These are phyloP conservation scores for Powellomyces hirtus DNA, from an alignment of 192 early-diverging fungal genomes.

Conservation along the genomic window DNA sequence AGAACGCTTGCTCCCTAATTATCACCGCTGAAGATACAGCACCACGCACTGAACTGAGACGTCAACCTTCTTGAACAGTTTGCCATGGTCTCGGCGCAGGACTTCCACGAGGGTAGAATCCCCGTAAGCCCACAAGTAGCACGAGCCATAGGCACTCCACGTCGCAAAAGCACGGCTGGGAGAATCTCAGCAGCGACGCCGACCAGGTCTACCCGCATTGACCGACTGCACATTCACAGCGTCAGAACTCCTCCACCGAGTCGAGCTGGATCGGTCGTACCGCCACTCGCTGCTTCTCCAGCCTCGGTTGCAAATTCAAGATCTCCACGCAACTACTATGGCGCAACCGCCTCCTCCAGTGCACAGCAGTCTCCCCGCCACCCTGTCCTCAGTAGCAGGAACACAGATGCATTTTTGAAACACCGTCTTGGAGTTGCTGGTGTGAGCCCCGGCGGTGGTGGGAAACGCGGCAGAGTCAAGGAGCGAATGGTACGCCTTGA, in stretches of 20 bases:
- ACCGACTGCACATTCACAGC: constrained; percentile 13
- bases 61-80: no score
- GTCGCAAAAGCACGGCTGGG: constrained; percentile 18
- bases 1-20: no score
- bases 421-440: constrained; percentile 18
- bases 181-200: constrained; percentile 13
- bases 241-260: constrained; percentile 1
- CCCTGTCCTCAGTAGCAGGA: neutral
- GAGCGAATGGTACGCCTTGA: constrained; percentile 20
- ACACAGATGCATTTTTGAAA: constrained; percentile 21
- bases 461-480: constrained; percentile 17
- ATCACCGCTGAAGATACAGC: no score
- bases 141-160: constrained; percentile 16
- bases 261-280: neutral
- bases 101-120: neutral
- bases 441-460: constrained; percentile 22
- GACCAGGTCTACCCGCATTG: neutral
- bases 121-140: constrained; percentile 20
- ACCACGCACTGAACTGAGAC: no score
- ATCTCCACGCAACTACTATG: neutral
- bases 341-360: neutral
- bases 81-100: neutral
- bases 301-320: no score
- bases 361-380: constrained; percentile 11
- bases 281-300: neutral